Evolutionary conservation across 805 yeast species (phyloP).

Genomic region (Candida germanica): DNA sequence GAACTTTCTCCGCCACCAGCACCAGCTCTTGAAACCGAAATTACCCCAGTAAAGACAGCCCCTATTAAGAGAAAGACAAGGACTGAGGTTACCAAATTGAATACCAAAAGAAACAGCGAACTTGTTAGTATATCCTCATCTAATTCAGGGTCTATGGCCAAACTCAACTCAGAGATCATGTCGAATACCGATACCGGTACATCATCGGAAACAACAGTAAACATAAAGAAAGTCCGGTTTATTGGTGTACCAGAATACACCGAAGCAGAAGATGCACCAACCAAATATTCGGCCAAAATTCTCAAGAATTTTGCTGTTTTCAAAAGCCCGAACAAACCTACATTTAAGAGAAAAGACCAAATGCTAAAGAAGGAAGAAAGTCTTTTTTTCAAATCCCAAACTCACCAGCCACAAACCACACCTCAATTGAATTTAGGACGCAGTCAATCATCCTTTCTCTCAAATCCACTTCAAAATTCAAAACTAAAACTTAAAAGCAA

Average conservation of each 20-base stretch:
- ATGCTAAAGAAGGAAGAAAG: conserved; percentile 40
- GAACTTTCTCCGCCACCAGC: conserved; percentile 2
- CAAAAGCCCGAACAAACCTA: conserved; percentile 17
- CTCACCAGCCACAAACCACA: conserved; percentile 1
- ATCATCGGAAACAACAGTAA: background rate
- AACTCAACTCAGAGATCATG: background rate
- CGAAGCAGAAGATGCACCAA: conserved; percentile 56
- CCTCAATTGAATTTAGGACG: background rate
- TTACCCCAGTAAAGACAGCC: conserved; percentile 3
- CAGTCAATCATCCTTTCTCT: background rate
- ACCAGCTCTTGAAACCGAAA: conserved; percentile 1
- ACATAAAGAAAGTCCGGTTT: conserved; percentile 47
- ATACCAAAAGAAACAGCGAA: conserved; percentile 31
- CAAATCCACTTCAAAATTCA: conserved; percentile 10
- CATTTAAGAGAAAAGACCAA: conserved; percentile 34
- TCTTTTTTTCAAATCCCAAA: conserved; percentile 23
- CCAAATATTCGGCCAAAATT: conserved; percentile 34
- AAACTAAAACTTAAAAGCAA: conserved; percentile 20
- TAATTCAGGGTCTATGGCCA: background rate
- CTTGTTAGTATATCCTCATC: conserved; percentile 1
- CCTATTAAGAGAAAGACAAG: conserved; percentile 15
- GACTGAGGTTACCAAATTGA: conserved; percentile 25
- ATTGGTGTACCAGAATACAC: conserved; percentile 50
- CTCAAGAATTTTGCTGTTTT: conserved; percentile 40
- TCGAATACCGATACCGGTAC: background rate